phyloP scores from a whole-genome alignment of 495 filamentous ascomycete genomes.

The Bryoglossum gracile region DNA sequence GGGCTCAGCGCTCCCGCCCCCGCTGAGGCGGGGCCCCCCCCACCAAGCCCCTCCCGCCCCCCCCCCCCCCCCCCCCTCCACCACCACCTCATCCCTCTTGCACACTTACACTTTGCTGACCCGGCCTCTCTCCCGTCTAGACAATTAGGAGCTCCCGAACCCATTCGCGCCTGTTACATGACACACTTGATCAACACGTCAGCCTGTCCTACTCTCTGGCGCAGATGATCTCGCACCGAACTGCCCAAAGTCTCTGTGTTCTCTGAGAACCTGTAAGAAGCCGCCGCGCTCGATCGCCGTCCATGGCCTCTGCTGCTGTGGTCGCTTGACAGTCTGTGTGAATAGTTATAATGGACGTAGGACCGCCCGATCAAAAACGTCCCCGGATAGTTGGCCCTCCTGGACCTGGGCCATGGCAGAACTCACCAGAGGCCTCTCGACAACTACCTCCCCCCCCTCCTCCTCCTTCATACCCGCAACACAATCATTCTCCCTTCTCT shows the following conservation, averaged over 20 bases:
- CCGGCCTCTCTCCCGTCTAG: neutral
- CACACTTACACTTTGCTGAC: conserved; percentile 6
- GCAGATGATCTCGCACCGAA: conserved; percentile 22
- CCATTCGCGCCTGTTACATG: conserved; percentile 12
- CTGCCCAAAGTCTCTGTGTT: conserved; percentile 19
- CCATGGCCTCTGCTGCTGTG: conserved; percentile 24
- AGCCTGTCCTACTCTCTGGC: conserved; percentile 19
- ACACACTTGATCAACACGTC: conserved; percentile 22
- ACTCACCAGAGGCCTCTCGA: conserved; percentile 14
- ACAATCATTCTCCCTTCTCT: conserved; percentile 11
- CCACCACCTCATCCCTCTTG: neutral
- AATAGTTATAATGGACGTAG: conserved; percentile 22
- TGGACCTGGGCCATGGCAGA: conserved; percentile 13
- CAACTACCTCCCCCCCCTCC: conserved; percentile 15
- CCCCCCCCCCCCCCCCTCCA: neutral
- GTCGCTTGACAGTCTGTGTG: conserved; percentile 19
- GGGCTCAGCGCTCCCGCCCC: too few relatives aligned
- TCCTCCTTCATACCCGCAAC: neutral
- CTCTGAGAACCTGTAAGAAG: conserved; percentile 24
- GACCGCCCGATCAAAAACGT: conserved; percentile 23
- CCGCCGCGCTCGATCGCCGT: conserved; percentile 25
- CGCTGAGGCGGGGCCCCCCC: neutral
- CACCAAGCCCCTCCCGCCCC: neutral
- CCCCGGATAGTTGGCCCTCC: conserved; percentile 11
- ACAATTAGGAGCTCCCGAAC: neutral